A percentile compares a stretch with the other conserved stretches of the same genome.
These are phyloP conservation scores for Podospora australis DNA, from an alignment of 495 filamentous ascomycete genomes.

Conservation along the genomic window DNA sequence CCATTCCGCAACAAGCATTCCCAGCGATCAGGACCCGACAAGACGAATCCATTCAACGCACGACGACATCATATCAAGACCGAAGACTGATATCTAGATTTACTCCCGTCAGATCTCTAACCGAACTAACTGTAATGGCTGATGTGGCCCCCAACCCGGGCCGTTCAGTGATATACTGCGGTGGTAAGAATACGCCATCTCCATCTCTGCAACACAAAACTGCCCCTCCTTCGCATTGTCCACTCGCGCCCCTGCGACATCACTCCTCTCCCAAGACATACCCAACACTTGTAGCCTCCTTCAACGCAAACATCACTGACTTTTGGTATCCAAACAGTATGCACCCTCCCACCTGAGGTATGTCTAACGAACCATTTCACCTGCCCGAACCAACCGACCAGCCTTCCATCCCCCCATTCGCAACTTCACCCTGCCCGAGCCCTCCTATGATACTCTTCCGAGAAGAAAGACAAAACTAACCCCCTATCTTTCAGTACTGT, in stretches of 20 bases:
- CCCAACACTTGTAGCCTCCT: slow-evolving; percentile 5
- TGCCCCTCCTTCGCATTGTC: background rate
- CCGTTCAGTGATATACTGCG: slow-evolving; percentile 28
- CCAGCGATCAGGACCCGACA: slow-evolving; percentile 5
- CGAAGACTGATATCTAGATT: background rate
- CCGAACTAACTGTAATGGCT: slow-evolving; percentile 15
- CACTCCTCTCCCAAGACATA: background rate
- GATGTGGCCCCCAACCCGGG: slow-evolving; percentile 17
- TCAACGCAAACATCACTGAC: slow-evolving; percentile 6
- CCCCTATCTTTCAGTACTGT: slow-evolving; percentile 65
- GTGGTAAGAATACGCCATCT: slow-evolving; percentile 27
- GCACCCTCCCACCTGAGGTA: slow-evolving; percentile 92
- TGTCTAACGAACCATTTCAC: slow-evolving; percentile 25
- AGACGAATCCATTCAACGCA: slow-evolving; percentile 3
- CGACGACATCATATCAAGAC: slow-evolving; percentile 5
- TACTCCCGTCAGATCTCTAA: background rate
- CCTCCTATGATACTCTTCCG: background rate
- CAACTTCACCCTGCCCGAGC: background rate
- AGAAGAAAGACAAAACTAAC: background rate
- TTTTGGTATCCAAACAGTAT: slow-evolving; percentile 68
- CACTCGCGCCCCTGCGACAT: slow-evolving; percentile 18
- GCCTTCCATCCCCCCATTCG: background rate
- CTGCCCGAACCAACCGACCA: background rate
- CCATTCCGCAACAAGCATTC: too few species aligned
- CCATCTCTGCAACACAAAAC: background rate